Conservation (phyloP, 2,329 filamentous ascomycete species). For the Phaeosphaeriaceae sp. region DNA sequence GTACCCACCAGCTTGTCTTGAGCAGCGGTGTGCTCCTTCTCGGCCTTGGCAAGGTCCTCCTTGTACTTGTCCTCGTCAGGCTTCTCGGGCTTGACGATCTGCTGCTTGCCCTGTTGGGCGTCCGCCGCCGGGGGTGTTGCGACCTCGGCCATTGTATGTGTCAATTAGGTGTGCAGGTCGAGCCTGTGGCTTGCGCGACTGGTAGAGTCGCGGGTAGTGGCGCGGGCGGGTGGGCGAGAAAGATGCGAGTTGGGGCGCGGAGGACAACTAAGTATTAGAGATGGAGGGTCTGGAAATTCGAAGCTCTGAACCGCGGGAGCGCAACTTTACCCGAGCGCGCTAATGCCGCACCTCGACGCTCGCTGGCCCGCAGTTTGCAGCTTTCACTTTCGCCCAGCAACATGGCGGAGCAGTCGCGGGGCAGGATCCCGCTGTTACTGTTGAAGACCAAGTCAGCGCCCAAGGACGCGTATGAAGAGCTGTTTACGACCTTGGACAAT, state of each 20-base stretch:
- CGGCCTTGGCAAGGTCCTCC: constrained; percentile 76
- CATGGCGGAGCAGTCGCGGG: constrained; percentile 32
- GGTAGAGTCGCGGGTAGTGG: constrained; percentile 1
- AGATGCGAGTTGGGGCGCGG: constrained; percentile 9
- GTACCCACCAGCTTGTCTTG: constrained; percentile 72
- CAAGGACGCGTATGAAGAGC: constrained; percentile 74
- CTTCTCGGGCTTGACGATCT: constrained; percentile 73
- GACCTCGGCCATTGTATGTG: constrained; percentile 44
- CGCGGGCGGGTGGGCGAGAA: neutral
- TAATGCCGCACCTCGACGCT: neutral
- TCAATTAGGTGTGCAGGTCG: constrained; percentile 26
- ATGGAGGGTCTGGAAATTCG: constrained; percentile 27
- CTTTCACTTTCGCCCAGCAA: constrained; percentile 2
- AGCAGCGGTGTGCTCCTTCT: constrained; percentile 83
- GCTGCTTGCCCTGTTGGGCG: constrained; percentile 46
- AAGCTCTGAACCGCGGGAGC: constrained; percentile 22
- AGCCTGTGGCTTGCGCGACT: constrained; percentile 20
- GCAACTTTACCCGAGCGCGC: constrained; percentile 30
- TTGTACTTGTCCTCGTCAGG: constrained; percentile 89
- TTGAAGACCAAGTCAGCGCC: constrained; percentile 80
- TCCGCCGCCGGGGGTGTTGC: constrained; percentile 47
- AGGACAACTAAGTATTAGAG: constrained; percentile 24
- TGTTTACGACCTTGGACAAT: constrained; percentile 60
- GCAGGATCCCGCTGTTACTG: constrained; percentile 66
- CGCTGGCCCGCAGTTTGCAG: constrained; percentile 4